These are phyloP conservation scores for Rhexocercosporidium sp. DNA, from an alignment of 2,329 filamentous ascomycete species.

Conservation along the genomic window DNA sequence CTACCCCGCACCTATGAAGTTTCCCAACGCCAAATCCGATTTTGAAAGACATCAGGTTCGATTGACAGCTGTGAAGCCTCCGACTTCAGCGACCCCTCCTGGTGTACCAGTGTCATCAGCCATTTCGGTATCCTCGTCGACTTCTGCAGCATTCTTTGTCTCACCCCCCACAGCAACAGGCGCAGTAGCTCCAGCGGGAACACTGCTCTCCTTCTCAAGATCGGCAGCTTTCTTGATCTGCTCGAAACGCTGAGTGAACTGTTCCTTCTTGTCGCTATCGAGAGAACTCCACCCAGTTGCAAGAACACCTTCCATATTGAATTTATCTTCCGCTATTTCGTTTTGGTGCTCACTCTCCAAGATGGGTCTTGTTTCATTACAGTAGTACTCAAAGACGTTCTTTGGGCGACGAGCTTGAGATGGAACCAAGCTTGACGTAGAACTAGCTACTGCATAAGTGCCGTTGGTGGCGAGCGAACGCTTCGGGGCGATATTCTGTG, in stretches of 20 bases:
- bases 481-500: slow-evolving; percentile 26
- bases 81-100: slow-evolving; percentile 19
- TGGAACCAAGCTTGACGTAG: slow-evolving; percentile 20
- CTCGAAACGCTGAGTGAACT: slow-evolving; percentile 36
- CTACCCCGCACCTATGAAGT: background rate
- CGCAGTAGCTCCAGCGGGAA: slow-evolving; percentile 23
- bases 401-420: slow-evolving; percentile 27
- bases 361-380: slow-evolving; percentile 35
- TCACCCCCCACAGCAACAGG: slow-evolving; percentile 29
- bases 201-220: slow-evolving; percentile 30
- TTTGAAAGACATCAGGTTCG: slow-evolving; percentile 11
- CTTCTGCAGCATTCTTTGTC: slow-evolving; percentile 28
- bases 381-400: slow-evolving; percentile 40
- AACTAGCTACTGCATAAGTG: slow-evolving; percentile 9
- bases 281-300: slow-evolving; percentile 39
- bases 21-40: background rate
- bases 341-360: slow-evolving; percentile 33
- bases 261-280: slow-evolving; percentile 28
- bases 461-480: slow-evolving; percentile 44
- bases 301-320: slow-evolving; percentile 38
- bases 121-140: slow-evolving; percentile 42
- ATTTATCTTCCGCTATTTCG: slow-evolving; percentile 35
- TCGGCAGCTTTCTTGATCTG: slow-evolving; percentile 38
- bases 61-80: slow-evolving; percentile 42
- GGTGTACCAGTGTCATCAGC: slow-evolving; percentile 39